Conservation (phyloP, 257 asterid species). For the Eucommia ulmoides region DNA sequence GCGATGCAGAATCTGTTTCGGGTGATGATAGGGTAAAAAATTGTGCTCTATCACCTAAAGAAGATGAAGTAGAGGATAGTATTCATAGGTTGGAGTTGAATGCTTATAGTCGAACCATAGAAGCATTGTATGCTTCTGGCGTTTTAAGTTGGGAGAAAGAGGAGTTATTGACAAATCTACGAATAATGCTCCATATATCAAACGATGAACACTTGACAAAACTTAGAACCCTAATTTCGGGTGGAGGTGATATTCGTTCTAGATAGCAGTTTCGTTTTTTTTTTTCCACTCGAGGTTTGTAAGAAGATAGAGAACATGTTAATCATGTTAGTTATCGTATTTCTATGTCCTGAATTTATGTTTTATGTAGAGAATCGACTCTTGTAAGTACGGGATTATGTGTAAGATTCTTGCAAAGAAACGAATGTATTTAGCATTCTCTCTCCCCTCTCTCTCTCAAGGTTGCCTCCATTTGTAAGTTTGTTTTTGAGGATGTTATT, state of each 20-base stretch:
- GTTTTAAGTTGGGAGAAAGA: conserved; percentile 95
- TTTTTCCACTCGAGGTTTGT: conserved; percentile 5
- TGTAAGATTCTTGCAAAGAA: conserved; percentile 21
- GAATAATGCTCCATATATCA: conserved; percentile 70
- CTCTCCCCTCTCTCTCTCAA: background rate
- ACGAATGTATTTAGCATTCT: conserved; percentile 9
- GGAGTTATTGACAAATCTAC: conserved; percentile 72
- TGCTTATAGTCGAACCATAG: conserved; percentile 71
- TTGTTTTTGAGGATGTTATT: conserved; percentile 19
- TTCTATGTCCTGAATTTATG: conserved; percentile 12
- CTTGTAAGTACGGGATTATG: conserved; percentile 24
- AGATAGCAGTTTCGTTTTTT: conserved; percentile 21
- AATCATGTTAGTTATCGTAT: conserved; percentile 32
- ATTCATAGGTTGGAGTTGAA: conserved; percentile 68
- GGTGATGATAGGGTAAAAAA: conserved; percentile 32
- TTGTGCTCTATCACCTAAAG: conserved; percentile 26
- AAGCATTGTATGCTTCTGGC: conserved; percentile 71
- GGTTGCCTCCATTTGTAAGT: background rate
- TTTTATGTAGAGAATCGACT: conserved; percentile 17
- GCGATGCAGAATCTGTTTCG: conserved; percentile 39
- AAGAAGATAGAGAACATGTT: conserved; percentile 23
- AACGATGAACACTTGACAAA: conserved; percentile 88
- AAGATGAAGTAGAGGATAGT: conserved; percentile 42
- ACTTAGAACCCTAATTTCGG: conserved; percentile 59
- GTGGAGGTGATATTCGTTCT: conserved; percentile 29